Percentiles rank a stretch among this genome's conserved stretches.
These are phyloP conservation scores for Leersia perrieri DNA, from an alignment of 176 grass and related monocot genomes.

Conservation along the genomic window DNA sequence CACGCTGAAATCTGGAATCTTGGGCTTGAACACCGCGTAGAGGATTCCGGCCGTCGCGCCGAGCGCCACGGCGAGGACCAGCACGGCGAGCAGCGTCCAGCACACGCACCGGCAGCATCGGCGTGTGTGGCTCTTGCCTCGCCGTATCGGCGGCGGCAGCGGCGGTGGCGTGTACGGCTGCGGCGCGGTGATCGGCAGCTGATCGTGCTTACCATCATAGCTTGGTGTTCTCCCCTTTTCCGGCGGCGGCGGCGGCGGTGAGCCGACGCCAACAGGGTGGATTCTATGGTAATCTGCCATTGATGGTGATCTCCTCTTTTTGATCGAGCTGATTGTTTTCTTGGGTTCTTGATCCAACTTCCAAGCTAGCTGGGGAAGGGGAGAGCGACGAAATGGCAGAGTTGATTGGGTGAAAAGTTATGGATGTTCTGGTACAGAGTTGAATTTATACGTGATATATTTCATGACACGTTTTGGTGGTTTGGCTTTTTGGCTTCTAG, in stretches of 20 bases:
- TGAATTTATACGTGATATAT: conserved; percentile 26
- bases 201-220: neutral
- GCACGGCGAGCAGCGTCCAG: conserved; percentile 40
- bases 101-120: conserved; percentile 76
- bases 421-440: neutral
- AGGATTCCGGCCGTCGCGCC: conserved; percentile 78
- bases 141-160: neutral
- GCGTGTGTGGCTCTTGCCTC: conserved; percentile 24
- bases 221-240: neutral
- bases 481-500: conserved; percentile 32
- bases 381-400: neutral
- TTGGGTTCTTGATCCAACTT: neutral
- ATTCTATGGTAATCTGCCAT: conserved; percentile 61
- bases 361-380: too few species aligned
- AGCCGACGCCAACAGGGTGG: conserved; percentile 51
- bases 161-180: conserved; percentile 4
- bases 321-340: neutral
- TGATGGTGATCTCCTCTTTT: neutral
- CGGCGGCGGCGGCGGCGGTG: conserved; percentile 3
- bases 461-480: neutral
- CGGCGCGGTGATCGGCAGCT: conserved; percentile 17
- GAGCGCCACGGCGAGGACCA: conserved; percentile 42
- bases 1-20: conserved; percentile 78
- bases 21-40: conserved; percentile 76
- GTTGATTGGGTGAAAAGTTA: neutral